Evolutionary conservation across 1,284 basidiomycete genomes (phyloP), one percentile per base, ranked within the genome.

Genomic region (Baeospora myosura): DNA sequence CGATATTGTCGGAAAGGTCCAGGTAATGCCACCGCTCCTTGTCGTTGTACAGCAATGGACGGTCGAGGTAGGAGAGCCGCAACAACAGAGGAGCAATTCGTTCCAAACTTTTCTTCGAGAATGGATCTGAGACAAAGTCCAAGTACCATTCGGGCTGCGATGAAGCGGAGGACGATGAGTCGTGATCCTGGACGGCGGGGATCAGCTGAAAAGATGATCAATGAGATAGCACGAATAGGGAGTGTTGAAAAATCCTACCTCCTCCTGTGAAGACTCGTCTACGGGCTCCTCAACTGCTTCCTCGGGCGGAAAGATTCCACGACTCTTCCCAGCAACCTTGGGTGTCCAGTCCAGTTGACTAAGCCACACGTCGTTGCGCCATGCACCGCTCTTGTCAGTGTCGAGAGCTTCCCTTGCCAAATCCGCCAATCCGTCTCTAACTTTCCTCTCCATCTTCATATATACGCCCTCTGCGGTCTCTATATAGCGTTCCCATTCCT

Each of bases 271-370:
- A n/a, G n/a, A n/a, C n/a, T n/a, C n/a, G n/a, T n/a, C n/a, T n/a
- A n/a, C 20, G 2, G 23, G 24, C 14, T 34, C 18, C 5, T 40
- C 16, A 25, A 16, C 10, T 44, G 64, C 58, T 40, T 55, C 49
- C 14, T 55, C 48, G 6, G 46, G 40, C 21, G 56, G 55, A 51
- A 61, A 7, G 2, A 82, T 53, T 0, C 83, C 83, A 55, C 83
- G 69, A 6, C 78, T 76, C 53, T 84, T 78, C n/a, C 83, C 80
- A 2, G 78, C 78, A 7, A 71, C 70, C 62, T 98, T 98, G 0
- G 90, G 90, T 1, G 87, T 82, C 95, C 95, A 98, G 60, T 99
- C 94, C 40, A 98, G 68, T 60, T 99, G 96, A 37, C 72, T 76
- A 12, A 92, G 65, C 94, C 94, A 98, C 2, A 81, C 76, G 59